Conservation (phyloP, 2,329 filamentous ascomycete species). For the Scolecobasidium constrictum region DNA sequence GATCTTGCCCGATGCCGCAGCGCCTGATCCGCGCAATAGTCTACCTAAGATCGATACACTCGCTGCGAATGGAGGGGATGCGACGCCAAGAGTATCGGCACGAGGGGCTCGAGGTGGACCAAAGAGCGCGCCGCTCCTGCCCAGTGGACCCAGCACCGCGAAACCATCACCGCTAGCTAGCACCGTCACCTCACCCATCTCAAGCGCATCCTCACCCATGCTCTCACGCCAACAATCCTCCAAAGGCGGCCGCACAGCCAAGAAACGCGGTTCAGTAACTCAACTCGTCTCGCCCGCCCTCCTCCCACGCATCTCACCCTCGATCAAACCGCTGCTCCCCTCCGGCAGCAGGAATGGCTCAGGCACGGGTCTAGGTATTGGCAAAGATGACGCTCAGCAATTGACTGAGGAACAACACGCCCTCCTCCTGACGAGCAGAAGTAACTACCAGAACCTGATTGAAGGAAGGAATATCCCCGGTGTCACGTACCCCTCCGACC, state of each 20-base stretch:
- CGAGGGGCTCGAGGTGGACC: constrained; percentile 58
- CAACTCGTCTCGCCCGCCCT: constrained; percentile 78
- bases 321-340: constrained; percentile 82
- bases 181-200: constrained; percentile 33
- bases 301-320: constrained; percentile 82
- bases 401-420: constrained; percentile 46
- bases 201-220: neutral
- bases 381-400: too few species aligned
- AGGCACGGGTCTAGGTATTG: too few species aligned
- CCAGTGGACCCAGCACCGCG: constrained; percentile 30
- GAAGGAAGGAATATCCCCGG: constrained; percentile 87
- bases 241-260: constrained; percentile 48
- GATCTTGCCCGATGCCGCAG: constrained; percentile 61
- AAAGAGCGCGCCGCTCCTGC: constrained; percentile 43
- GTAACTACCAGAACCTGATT: constrained; percentile 94
- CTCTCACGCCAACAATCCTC: constrained; percentile 13
- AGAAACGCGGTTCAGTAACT: constrained; percentile 53
- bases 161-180: constrained; percentile 16
- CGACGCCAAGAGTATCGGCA: constrained; percentile 52
- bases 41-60: constrained; percentile 41
- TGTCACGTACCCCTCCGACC: constrained; percentile 77
- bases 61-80: constrained; percentile 33
- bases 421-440: constrained; percentile 82
- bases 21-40: constrained; percentile 38
- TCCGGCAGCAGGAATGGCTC: too few species aligned